phyloP scores from a whole-genome alignment of 129 eudicot genomes.

The Scalesia atractyloides region DNA sequence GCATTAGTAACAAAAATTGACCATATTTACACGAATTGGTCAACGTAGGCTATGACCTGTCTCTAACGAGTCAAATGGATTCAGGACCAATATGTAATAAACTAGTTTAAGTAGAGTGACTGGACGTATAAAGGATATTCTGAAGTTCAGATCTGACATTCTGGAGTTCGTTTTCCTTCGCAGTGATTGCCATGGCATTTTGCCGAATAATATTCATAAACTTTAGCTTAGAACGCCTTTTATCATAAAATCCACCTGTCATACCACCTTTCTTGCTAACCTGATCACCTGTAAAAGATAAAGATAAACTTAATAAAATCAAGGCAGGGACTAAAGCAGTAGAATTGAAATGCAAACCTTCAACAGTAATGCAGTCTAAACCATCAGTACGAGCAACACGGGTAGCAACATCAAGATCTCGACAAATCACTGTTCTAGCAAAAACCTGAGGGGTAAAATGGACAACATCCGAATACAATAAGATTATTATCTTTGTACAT shows the following conservation, averaged over 20 bases:
- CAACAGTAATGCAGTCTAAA: slow-evolving; percentile 91
- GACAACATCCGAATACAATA: slow-evolving; percentile 2
- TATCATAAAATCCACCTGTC: slow-evolving; percentile 98
- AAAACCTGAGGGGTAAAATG: slow-evolving; percentile 54
- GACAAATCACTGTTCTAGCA: slow-evolving; percentile 90
- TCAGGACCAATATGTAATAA: slow-evolving; percentile 9
- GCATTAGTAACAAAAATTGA: neutral
- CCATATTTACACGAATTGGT: neutral
- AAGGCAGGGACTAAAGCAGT: neutral
- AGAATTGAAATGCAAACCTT: slow-evolving; percentile 51
- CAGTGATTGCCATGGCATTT: slow-evolving; percentile 52
- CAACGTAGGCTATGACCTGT: neutral
- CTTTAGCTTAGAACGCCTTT: slow-evolving; percentile 85
- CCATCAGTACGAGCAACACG: slow-evolving; percentile 90
- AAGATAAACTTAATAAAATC: slow-evolving; percentile 15
- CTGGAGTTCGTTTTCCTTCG: slow-evolving; percentile 61
- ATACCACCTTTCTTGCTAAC: slow-evolving; percentile 99
- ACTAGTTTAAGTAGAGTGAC: slow-evolving; percentile 11
- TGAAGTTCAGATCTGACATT: slow-evolving; percentile 66
- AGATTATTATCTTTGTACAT: slow-evolving; percentile 4
- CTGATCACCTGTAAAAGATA: slow-evolving; percentile 75
- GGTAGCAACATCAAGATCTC: slow-evolving; percentile 96
- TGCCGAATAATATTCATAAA: slow-evolving; percentile 74
- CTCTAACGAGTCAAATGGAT: neutral
- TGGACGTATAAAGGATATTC: slow-evolving; percentile 63